Evolutionary conservation across 129 eudicot genomes (phyloP).

Genomic region (Silybum marianum): DNA sequence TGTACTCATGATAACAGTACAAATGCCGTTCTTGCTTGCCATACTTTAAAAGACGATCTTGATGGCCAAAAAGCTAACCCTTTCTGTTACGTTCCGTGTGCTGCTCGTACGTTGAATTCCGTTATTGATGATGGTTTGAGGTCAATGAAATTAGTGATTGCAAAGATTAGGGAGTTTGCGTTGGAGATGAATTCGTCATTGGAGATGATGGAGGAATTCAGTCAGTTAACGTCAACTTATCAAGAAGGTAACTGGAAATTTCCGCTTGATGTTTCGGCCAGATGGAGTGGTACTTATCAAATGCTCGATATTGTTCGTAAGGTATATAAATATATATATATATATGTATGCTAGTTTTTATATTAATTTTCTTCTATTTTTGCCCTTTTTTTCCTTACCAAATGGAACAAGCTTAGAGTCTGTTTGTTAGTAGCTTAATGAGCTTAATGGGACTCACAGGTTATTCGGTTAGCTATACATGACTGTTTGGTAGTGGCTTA

Average conservation of each 20-base stretch:
- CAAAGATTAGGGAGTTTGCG: conserved; percentile 86
- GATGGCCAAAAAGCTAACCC: conserved; percentile 76
- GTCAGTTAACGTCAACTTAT: conserved; percentile 54
- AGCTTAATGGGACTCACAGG: too few relatives aligned
- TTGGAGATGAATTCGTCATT: conserved; percentile 72
- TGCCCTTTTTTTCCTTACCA: background rate
- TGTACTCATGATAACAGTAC: conserved; percentile 88
- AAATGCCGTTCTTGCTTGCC: conserved; percentile 75
- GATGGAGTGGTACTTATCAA: conserved; percentile 97
- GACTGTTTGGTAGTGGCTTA: too few relatives aligned
- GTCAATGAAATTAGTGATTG: conserved; percentile 55
- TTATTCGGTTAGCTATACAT: too few relatives aligned
- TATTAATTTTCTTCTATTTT: background rate
- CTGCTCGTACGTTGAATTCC: conserved; percentile 70
- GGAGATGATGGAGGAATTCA: conserved; percentile 73
- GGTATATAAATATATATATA: conserved; percentile 43
- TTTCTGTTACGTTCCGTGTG: conserved; percentile 84
- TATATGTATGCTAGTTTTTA: background rate
- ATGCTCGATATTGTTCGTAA: conserved; percentile 89
- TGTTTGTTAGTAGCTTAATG: too few relatives aligned
- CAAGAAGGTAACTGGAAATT: conserved; percentile 88
- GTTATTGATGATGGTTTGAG: conserved; percentile 75
- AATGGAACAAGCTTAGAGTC: background rate
- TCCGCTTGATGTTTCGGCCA: conserved; percentile 84
- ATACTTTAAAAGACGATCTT: conserved; percentile 74